Base-by-base conservation (phyloP, 176 grass and related monocot species). In the Eleusine coracana region DNA sequence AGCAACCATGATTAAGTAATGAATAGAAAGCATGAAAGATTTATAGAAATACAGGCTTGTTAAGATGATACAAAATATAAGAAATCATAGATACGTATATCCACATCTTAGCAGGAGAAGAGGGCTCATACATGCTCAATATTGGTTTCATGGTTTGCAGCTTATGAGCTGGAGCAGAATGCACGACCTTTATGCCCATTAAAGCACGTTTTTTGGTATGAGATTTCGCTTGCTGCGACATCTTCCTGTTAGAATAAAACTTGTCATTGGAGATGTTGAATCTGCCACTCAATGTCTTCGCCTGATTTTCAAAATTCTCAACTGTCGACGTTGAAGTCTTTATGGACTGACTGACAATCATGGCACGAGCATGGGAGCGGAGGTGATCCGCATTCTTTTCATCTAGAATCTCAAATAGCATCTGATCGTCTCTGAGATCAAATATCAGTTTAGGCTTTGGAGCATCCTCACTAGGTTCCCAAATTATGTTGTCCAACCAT, bases 221-320 rank as follows among this genome's bases (percentile, higher is more conserved):
- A 79, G 92, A 90, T 89, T 95, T 98, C 72, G 92, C 89, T 84
- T 98, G 92, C 75, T 92, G 89, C 16, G 92, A 88, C 51, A 70
- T 84, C 76, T 95, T 95, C 88, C 80, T 86, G 74, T 89, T 98
- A 69, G 96, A 89, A 90, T 98, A 98, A 84, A 91, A 98, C 76
- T 91, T 93, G 76, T 98, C 96, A 54, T 98, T 98, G 69, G 96
- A 98, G 48, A 98, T 94, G 79, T 98, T 91, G 70, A 98, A 98
- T 73, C 66, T 84, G 38, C 87, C 74, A 84, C 72, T 76, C 70
- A 81, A 84, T 85, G 80, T 31, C 82, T 86, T 62, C 75, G 79
- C 68, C 62, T 93, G 92, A 79, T 72, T 82, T 51, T 90, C 91
- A 71, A 88, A 71, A 81, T 86, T 89, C 61, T 93, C 86, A 55